Evolutionary conservation across 495 filamentous ascomycete species (phyloP).

Genomic region (Lophiostoma macrostomum): DNA sequence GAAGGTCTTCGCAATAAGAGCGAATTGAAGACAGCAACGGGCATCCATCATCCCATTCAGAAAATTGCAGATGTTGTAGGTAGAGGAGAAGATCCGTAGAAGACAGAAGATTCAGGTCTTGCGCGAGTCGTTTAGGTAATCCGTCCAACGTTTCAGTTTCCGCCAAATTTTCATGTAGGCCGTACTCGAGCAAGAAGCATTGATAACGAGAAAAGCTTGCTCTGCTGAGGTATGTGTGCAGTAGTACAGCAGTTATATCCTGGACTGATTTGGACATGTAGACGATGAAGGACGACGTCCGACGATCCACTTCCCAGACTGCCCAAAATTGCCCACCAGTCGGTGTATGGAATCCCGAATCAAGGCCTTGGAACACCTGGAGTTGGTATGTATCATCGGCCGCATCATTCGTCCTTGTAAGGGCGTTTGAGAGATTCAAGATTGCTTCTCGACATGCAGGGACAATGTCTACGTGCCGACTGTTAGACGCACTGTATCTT

Average conservation of each 20-base stretch:
- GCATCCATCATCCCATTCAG: constrained; percentile 36
- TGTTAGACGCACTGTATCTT: constrained; percentile 9
- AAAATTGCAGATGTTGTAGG: constrained; percentile 50
- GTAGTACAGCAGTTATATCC: constrained; percentile 49
- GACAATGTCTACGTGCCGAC: constrained; percentile 7
- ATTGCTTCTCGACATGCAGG: constrained; percentile 20
- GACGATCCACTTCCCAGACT: constrained; percentile 49
- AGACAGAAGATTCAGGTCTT: constrained; percentile 55
- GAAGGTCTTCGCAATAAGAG: constrained; percentile 43
- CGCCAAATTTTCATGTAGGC: constrained; percentile 39
- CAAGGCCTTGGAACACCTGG: constrained; percentile 48
- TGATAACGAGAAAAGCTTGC: constrained; percentile 49
- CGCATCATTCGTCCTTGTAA: constrained; percentile 16
- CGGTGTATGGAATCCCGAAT: constrained; percentile 54
- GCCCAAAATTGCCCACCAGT: constrained; percentile 54
- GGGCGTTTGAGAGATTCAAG: constrained; percentile 3
- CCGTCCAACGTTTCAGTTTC: constrained; percentile 36
- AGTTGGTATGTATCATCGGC: constrained; percentile 26
- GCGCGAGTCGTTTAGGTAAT: constrained; percentile 48
- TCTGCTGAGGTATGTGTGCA: constrained; percentile 57
- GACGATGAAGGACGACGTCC: constrained; percentile 43
- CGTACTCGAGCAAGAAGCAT: constrained; percentile 52
- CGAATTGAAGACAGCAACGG: constrained; percentile 23
- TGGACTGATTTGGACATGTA: constrained; percentile 56
- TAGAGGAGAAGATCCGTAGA: constrained; percentile 52